Conservation (phyloP, 257 asterid species). For the Scutellaria barbata region DNA sequence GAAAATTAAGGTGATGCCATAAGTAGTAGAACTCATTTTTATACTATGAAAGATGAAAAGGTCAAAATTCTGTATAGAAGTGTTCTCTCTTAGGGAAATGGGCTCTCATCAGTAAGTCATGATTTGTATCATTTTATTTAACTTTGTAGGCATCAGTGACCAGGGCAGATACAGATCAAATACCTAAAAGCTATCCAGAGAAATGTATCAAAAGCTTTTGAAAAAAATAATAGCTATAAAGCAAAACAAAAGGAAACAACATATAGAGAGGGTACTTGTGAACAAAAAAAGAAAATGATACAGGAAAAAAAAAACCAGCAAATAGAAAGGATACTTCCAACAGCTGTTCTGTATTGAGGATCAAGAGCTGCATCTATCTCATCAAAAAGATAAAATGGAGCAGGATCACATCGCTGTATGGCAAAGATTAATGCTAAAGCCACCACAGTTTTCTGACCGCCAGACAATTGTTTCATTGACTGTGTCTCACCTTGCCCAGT, state of each 20-base stretch:
- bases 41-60: background rate
- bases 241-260: constrained; percentile 14
- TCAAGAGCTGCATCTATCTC: constrained; percentile 99
- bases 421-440: constrained; percentile 93
- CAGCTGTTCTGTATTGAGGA: constrained; percentile 99
- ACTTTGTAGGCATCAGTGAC: constrained; percentile 5
- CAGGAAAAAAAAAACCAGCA: constrained; percentile 13
- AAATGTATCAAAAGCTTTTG: background rate
- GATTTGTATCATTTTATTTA: constrained; percentile 7
- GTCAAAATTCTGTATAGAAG: background rate
- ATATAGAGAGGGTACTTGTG: constrained; percentile 68
- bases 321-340: constrained; percentile 88
- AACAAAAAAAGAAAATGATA: background rate
- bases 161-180: constrained; percentile 1
- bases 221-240: background rate
- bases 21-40: background rate
- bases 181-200: constrained; percentile 1
- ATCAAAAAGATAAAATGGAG: constrained; percentile 98
- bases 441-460: constrained; percentile 98
- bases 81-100: background rate
- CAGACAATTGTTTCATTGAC: constrained; percentile 96
- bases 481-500: constrained; percentile 99
- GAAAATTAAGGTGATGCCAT: background rate
- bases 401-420: constrained; percentile 98
- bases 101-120: constrained; percentile 7